Evolutionary conservation across 345 rosid species (phyloP), one percentile per base, ranked within the genome.

Genomic region (Eutrema japonicum): DNA sequence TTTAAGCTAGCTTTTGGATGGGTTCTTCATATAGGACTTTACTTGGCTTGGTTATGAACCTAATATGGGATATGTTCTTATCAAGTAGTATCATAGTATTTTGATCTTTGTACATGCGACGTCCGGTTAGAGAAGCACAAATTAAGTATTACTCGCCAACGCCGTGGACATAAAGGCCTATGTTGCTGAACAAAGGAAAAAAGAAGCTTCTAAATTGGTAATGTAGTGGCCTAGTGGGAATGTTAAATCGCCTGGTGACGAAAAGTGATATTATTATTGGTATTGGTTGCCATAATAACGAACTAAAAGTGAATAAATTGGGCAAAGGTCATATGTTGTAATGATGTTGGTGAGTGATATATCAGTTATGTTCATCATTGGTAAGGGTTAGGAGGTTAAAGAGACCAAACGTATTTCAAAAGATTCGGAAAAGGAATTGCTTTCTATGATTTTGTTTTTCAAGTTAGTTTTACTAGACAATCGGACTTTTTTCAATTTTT

Each of bases 301-400:
- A 63, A 63, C 59, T 45, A 65, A 76, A 76, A 76, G 71, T 46
- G 40, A 69, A 70, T 37, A 22, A 38, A 64, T 45, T 32, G 45
- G 66, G 76, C 46, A 70, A 55, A 70, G 30, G 71, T 76, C 76
- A 32, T 69, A 63, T 55, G 60, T 70, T 46, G 79, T 76, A 76
- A 76, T 76, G 75, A 76, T 76, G 54, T 48, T 56, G 12, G 56
- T 65, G 36, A 64, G 76, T 77, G 54, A 38, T 64, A 43, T 57
- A 41, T 69, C 72, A 64, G 72, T 64, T 64, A 22, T 53, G 53
- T 70, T 64, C 80, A 77, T 77, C 76, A 77, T 77, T 77, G 66
- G 53, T 64, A 27, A 70, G 45, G 71, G 49, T 47, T 60, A 55
- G 22, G 40, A 70, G 59, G 70, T 63, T 69, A 55, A 70, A 68